A percentile compares a stretch with the other conserved stretches of the same genome.
These are phyloP conservation scores for Ganoderma sinense DNA, from an alignment of 1,284 basidiomycete genomes.

Conservation along the genomic window DNA sequence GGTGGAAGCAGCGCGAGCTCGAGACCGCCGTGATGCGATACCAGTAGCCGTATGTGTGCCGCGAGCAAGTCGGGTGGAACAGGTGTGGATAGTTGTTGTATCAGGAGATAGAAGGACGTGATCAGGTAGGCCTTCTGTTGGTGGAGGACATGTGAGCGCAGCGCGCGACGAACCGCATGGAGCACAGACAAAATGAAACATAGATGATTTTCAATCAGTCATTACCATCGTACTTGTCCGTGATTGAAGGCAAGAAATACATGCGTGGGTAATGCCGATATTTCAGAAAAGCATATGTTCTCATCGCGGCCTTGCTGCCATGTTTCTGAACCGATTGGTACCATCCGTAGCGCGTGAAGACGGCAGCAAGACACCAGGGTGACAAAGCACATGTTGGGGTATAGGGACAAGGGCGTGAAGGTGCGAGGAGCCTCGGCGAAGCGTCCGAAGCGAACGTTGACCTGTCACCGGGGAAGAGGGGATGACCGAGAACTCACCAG, in stretches of 20 bases:
- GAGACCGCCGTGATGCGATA: conserved; percentile 36
- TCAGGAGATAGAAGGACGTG: conserved; percentile 54
- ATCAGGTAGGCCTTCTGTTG: conserved; percentile 60
- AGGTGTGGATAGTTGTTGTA: conserved; percentile 41
- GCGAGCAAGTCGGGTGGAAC: conserved; percentile 50
- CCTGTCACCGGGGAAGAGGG: background rate
- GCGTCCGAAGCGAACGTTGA: background rate
- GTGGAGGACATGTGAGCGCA: conserved; percentile 15
- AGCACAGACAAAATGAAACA: conserved; percentile 2
- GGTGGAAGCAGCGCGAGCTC: conserved; percentile 33
- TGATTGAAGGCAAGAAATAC: conserved; percentile 19
- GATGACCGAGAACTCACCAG: conserved; percentile 54
- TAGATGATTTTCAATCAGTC: conserved; percentile 8
- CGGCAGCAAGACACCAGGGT: background rate
- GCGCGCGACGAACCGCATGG: conserved; percentile 19
- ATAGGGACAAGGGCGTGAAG: background rate
- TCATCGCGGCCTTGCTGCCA: background rate
- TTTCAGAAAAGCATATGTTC: conserved; percentile 1
- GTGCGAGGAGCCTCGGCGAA: background rate
- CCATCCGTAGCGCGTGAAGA: conserved; percentile 1
- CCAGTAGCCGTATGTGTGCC: conserved; percentile 55
- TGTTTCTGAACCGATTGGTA: conserved; percentile 2
- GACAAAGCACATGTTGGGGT: background rate
- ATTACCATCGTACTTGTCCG: conserved; percentile 8
- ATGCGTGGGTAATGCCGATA: conserved; percentile 4